Conservation (phyloP, 768 basidiomycete genomes). For the Leccinum rimulosum region DNA sequence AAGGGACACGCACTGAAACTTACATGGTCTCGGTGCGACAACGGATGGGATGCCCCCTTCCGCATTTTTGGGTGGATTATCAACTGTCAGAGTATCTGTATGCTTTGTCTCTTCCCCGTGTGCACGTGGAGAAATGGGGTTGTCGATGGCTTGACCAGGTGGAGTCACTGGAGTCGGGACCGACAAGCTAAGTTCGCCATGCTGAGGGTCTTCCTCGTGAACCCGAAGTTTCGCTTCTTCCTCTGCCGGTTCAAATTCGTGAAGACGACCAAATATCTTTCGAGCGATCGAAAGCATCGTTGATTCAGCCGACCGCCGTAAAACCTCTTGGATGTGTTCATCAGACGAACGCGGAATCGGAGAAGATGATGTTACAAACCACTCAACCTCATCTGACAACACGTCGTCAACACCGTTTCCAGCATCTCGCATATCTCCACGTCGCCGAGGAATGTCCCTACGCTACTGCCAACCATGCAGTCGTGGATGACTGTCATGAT, state of each 20-base stretch:
- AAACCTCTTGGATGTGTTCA: constrained; percentile 55
- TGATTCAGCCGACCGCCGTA: constrained; percentile 83
- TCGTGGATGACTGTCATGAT: constrained; percentile 89
- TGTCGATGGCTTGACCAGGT: constrained; percentile 20
- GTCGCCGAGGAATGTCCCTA: constrained; percentile 78
- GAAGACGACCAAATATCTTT: constrained; percentile 75
- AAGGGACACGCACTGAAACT: constrained; percentile 2
- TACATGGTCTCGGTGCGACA: constrained; percentile 24
- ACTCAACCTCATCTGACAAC: constrained; percentile 94
- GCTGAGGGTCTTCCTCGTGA: constrained; percentile 48
- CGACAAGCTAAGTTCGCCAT: constrained; percentile 61
- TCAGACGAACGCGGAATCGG: constrained; percentile 12
- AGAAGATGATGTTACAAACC: constrained; percentile 50
- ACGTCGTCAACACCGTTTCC: constrained; percentile 94
- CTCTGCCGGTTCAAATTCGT: constrained; percentile 54
- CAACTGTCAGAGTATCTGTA: not conserved
- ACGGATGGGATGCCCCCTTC: constrained; percentile 35
- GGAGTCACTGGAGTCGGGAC: constrained; percentile 40
- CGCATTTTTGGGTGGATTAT: constrained; percentile 1
- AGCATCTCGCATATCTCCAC: constrained; percentile 97
- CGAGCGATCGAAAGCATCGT: constrained; percentile 88
- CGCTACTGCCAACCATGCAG: constrained; percentile 62
- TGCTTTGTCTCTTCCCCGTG: constrained; percentile 11
- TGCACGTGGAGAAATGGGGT: constrained; percentile 9
- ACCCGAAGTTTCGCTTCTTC: constrained; percentile 66